Percentiles rank a stretch among this genome's conserved stretches.
These are phyloP conservation scores for Cenchrus fungigraminus DNA, from an alignment of 176 grass and related monocot genomes.

Conservation along the genomic window DNA sequence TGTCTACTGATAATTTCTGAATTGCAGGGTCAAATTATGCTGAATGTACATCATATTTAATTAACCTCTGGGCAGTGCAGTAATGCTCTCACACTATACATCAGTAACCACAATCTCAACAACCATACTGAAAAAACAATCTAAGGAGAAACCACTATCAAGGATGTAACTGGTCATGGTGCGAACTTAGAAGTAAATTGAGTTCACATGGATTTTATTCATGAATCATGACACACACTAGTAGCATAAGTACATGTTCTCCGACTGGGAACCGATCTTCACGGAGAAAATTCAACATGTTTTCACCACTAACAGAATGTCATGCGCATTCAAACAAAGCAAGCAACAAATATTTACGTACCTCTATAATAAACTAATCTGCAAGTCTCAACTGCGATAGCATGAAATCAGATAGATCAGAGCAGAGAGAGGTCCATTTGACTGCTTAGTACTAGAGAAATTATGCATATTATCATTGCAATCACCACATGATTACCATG, in stretches of 20 bases:
- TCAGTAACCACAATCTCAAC: background rate
- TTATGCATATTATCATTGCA: background rate
- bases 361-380: background rate
- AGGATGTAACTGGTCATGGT: too few species aligned
- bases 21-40: background rate
- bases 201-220: background rate
- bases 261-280: background rate
- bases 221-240: background rate
- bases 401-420: background rate
- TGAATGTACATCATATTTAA: background rate
- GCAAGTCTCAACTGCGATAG: background rate
- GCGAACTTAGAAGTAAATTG: background rate
- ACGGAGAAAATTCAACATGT: background rate
- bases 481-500: slow-evolving; percentile 27
- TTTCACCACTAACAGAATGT: slow-evolving; percentile 1
- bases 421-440: background rate
- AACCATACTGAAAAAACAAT: background rate
- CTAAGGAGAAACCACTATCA: background rate
- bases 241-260: background rate
- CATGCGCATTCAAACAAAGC: background rate
- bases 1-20: background rate
- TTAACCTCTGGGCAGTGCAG: background rate
- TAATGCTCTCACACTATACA: background rate
- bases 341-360: background rate
- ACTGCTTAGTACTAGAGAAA: background rate